Conservation (phyloP, 192 early-diverging fungal species). For the Chytriomyces sp. region DNA sequence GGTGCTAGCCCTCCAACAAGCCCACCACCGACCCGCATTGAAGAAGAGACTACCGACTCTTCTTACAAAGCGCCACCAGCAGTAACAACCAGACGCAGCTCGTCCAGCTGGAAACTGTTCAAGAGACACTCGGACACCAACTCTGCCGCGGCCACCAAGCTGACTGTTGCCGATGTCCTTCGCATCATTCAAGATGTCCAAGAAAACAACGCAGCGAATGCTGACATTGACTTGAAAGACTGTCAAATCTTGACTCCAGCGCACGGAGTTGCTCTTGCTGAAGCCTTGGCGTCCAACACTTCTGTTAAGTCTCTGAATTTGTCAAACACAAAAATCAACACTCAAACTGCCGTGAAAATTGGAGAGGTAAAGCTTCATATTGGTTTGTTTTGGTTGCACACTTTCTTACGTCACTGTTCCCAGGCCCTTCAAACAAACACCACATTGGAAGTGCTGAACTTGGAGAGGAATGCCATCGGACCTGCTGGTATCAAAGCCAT, state of each 20-base stretch:
- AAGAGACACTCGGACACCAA: not conserved
- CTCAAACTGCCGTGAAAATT: constrained; percentile 32
- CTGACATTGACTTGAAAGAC: constrained; percentile 28
- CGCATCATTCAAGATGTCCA: not conserved
- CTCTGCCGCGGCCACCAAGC: not conserved
- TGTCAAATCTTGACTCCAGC: constrained; percentile 31
- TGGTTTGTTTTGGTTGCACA: not conserved
- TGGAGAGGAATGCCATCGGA: constrained; percentile 34
- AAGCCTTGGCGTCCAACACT: constrained; percentile 29
- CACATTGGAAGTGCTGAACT: constrained; percentile 24
- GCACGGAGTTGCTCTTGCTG: constrained; percentile 28
- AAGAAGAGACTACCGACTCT: not conserved
- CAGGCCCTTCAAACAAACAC: constrained; percentile 36
- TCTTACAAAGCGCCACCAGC: constrained; percentile 22
- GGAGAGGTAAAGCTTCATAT: constrained; percentile 7
- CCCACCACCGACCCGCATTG: not conserved
- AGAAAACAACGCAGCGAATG: constrained; percentile 1
- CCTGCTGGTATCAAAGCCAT: constrained; percentile 37
- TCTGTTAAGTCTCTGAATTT: constrained; percentile 28
- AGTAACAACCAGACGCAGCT: constrained; percentile 29
- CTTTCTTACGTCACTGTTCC: not conserved
- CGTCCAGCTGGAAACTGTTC: constrained; percentile 19
- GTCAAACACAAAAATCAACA: constrained; percentile 34
- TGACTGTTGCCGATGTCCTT: not conserved
- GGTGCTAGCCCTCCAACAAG: not conserved